Evolutionary conservation across 257 asterid species (phyloP), one percentile per base, ranked within the genome.

Genomic region (Ehretia macrophylla): DNA sequence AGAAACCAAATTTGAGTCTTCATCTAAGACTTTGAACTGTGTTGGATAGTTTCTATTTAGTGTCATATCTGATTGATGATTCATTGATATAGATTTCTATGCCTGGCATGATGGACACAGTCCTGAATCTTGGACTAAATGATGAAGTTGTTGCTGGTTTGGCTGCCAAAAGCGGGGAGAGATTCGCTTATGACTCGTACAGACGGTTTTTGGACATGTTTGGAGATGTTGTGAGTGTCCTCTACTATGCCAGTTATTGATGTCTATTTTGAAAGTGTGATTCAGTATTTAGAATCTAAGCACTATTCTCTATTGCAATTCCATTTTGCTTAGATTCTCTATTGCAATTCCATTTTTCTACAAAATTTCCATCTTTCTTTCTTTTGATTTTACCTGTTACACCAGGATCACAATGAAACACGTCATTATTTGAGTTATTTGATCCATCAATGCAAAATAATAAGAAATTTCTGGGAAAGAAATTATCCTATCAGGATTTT

Each of bases 81-180:
- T 27, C 6, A 42, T 42, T 14, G 3, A 42, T 42, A 10, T 59
- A 92, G 99, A 77, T 92, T 37, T 92, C 99, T 17, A 92, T 92
- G 99, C 99, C 99, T 18, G 99, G 97, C 17, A 92, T 92, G 99
- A 92, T 92, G 99, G 97, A 92, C 80, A 92, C 99, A 2, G 97
- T 92, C 55, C 83, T 92, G 55, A 92, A 92, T 52, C 96, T 92
- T 42, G 99, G 95, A 56, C 86, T 92, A 56, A 88, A 92, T 27
- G 96, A 92, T 55, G 87, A 83, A 59, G 97, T 92, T 0, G 97
- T 86, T 13, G 65, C 79, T 47, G 99, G 94, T 59, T 79, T 92
- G 77, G 96, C 97, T 57, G 72, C 77, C 9, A 92, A 88, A 71
- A 88, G 99, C 67, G 99, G 99, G 35, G 96, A 88, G 59, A 68